Percentiles rank a stretch among this genome's conserved stretches.
Evolutionary conservation across 2,329 filamentous ascomycete species (phyloP).

Genomic region (Claviceps maximensis): DNA sequence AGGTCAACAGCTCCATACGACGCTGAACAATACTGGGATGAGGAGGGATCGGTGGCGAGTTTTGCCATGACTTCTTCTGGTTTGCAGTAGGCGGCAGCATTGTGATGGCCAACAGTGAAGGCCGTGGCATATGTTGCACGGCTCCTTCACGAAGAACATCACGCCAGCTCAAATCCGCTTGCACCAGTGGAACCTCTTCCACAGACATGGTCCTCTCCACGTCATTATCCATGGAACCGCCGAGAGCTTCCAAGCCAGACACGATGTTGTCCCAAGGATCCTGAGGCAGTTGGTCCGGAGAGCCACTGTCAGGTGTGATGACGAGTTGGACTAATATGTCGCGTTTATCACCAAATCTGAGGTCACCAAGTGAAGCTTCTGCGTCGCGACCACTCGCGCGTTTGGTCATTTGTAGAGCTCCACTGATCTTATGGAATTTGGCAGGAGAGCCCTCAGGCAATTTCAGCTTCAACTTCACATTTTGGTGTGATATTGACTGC

Average conservation of each 20-base stretch:
- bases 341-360: conserved; percentile 87
- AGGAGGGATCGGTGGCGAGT: conserved; percentile 73
- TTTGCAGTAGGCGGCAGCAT: conserved; percentile 64
- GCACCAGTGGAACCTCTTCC: conserved; percentile 88
- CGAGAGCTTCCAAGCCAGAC: conserved; percentile 84
- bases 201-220: conserved; percentile 73
- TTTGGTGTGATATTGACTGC: conserved; percentile 94
- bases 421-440: conserved; percentile 97
- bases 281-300: conserved; percentile 74
- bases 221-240: conserved; percentile 75
- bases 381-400: conserved; percentile 88
- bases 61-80: conserved; percentile 52
- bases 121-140: conserved; percentile 72
- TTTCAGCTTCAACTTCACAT: conserved; percentile 88
- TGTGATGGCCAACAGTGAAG: conserved; percentile 85
- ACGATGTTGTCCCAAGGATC: conserved; percentile 97
- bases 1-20: conserved; percentile 93
- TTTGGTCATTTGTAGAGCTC: conserved; percentile 90
- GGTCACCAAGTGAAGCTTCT: conserved; percentile 79
- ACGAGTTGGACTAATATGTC: conserved; percentile 91
- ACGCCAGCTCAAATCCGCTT: conserved; percentile 86
- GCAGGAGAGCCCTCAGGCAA: conserved; percentile 92
- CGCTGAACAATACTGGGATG: conserved; percentile 92
- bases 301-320: conserved; percentile 73
- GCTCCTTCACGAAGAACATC: conserved; percentile 86